These are phyloP conservation scores for Populus davidiana DNA, from an alignment of 345 rosid genomes.

Conservation along the genomic window DNA sequence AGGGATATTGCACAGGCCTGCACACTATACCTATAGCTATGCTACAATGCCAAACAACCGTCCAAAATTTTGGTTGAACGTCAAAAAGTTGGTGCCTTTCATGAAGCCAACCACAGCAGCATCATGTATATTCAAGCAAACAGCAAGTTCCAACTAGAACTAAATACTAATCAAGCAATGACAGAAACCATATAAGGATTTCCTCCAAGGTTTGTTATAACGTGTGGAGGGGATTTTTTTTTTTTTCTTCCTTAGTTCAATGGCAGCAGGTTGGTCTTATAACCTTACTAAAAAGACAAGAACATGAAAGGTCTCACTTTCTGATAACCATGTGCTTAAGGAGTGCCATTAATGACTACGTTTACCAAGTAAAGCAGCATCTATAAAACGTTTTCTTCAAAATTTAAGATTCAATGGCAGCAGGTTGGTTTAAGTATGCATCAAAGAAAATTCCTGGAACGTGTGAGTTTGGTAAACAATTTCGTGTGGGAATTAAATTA, in stretches of 20 bases:
- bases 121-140: neutral
- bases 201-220: neutral
- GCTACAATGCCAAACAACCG: slow-evolving; percentile 6
- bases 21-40: neutral
- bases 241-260: neutral
- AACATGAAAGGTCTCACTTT: neutral
- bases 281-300: neutral
- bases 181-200: neutral
- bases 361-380: neutral
- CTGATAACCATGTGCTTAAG: neutral
- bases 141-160: neutral
- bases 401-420: neutral
- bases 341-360: neutral
- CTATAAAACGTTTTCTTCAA: neutral
- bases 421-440: neutral
- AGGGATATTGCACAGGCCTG: neutral
- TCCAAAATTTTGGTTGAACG: neutral
- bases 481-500: neutral
- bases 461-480: neutral
- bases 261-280: neutral
- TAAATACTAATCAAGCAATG: neutral
- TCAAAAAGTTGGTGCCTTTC: slow-evolving; percentile 13
- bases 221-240: neutral
- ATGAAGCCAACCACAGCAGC: neutral
- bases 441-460: neutral